Evolutionary conservation across 441 rosid genomes (phyloP), one percentile per base, ranked within the genome.

Genomic region (Gossypium trilobum): DNA sequence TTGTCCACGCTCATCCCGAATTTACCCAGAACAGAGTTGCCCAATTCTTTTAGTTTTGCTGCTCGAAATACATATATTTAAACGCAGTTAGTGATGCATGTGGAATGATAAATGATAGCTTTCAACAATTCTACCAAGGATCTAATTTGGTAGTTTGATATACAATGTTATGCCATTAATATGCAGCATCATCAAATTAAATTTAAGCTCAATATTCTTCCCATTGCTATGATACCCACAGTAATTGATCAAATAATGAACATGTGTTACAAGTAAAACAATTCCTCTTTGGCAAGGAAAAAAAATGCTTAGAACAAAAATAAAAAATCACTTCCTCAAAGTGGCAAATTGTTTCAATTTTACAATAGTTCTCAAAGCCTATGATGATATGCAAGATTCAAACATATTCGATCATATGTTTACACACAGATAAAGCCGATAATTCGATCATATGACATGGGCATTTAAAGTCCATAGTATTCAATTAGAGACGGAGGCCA

Each of bases 1-100:
- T 92, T 89, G 82, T 94, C 99, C 7, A 87, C 31, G 25, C 93
- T 92, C 97, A 92, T 89, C 66, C 99, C 99, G 77, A 94, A 88
- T 1, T 87, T 85, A 57, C 97, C 97, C 74, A 94, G 83, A 61
- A 94, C 36, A 1, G 91, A 85, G 82, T 94, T 87, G 27, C 99
- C 99, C 86, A 92, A 78, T 16, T 92, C 99, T 78, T 95, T 95
- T 66, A 92, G 85, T 82, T 92, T 95, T 39, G 76, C 97, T 94
- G 89, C 77, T 73, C 81, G 63, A 36, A 73, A 16, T 22, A 29
- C 10, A 33, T 20, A 73, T 16, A 55, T 31, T 48, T 23, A 48
- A 3, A 58, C 27, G 33, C 16, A 8, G 44, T 61, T 20, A 74
- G 62, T 9, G n/a, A 19, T 16, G 31, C 22, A 27, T 23, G 1